Base-by-base conservation (phyloP, 2,329 filamentous ascomycete genomes). In the Geosmithia morbida region DNA sequence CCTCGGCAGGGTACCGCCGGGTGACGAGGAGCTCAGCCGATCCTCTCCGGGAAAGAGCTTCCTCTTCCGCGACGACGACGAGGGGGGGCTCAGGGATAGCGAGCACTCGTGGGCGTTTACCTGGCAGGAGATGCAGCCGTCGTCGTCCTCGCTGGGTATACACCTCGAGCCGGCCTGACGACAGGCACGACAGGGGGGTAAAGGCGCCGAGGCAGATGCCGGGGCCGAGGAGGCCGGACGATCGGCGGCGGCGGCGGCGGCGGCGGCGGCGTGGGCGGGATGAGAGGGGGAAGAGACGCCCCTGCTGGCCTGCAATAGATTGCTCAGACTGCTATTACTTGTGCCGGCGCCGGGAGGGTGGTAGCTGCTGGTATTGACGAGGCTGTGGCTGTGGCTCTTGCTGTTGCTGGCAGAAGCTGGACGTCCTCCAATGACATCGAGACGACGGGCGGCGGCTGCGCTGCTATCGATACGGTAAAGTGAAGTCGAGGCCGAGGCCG, bases 71-170 rank as follows among this genome's bases (percentile, higher is more conserved):
- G 22, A 26, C 22, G 22, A 26, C 22, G 22, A 26, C 49, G 83
- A 81, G 58, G 81, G 79, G 22, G 85, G 85, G 61, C 83, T 87
- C 54, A 83, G 79, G 5, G 81, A 72, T 60, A 89, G 80, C 41
- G 86, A 89, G 65, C 86, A 92, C 55, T 87, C 82, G 59, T 85
- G 77, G 57, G 81, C 83, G 64, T 83, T 81, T 60, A 82, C 80
- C 60, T 86, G 82, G 65, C 87, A 94, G 52, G 86, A 72, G 52
- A 87, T 75, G 64, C 87, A 92, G 54, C 74, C 70, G 55, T 85
- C 79, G 53, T 83, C 83, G 61, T 90, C 85, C 59, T 87, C 82
- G 54, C 66, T 68, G 60, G 85, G 76, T 52, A 87, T 80, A 66
- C 87, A 92, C 65, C 82, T 82, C 57, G 78, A 79, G 61, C 85